Conservation (phyloP, 2,329 filamentous ascomycete species). For the Myriosclerotinia curreyana region DNA sequence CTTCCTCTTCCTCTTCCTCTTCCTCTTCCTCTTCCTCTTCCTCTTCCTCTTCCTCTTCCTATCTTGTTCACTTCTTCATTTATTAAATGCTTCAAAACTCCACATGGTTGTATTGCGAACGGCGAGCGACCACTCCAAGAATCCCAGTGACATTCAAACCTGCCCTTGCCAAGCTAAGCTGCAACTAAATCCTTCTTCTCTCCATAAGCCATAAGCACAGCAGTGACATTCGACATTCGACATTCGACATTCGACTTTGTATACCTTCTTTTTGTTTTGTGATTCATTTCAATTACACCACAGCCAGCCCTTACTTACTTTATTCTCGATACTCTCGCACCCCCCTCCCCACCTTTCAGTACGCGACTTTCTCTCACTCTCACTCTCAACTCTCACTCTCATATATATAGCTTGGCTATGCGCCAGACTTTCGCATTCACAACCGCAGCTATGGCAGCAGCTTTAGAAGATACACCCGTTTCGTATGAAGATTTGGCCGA, state of each 20-base stretch:
- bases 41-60: background rate
- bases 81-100: no score
- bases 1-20: no score
- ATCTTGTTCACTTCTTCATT: background rate
- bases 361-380: no score
- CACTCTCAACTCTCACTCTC: no score
- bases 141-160: conserved; percentile 6
- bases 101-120: no score
- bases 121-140: conserved; percentile 3
- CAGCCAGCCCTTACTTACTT: background rate
- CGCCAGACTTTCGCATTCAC: conserved; percentile 35
- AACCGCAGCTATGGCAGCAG: conserved; percentile 38
- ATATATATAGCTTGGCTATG: conserved; percentile 25
- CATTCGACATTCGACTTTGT: no score
- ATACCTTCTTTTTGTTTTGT: no score
- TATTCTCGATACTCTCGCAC: background rate
- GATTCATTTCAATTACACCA: no score
- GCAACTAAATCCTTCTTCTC: background rate
- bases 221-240: conserved; percentile 1
- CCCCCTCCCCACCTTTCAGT: background rate
- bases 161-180: conserved; percentile 6
- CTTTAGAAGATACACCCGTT: conserved; percentile 46
- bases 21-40: no score
- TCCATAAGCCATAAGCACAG: background rate
- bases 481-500: conserved; percentile 75